These are phyloP conservation scores for Sambucus nigra DNA, from an alignment of 129 eudicot species.

Conservation along the genomic window DNA sequence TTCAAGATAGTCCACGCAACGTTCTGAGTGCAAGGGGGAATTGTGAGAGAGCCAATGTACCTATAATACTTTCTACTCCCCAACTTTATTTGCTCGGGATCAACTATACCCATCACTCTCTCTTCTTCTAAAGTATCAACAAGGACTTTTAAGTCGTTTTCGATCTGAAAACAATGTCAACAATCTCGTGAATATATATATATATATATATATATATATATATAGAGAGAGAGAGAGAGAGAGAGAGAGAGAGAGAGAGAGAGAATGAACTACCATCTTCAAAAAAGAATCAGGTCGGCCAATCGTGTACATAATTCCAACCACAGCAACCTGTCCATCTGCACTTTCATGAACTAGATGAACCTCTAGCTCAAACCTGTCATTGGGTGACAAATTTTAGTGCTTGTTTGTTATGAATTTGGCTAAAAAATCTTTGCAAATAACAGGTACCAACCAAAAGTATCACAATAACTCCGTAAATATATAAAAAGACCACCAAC, in stretches of 20 bases:
- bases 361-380: neutral
- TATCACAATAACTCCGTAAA: too few species aligned
- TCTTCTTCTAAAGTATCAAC: constrained; percentile 7
- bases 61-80: constrained; percentile 31
- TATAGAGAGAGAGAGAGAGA: too few species aligned
- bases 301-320: neutral
- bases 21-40: constrained; percentile 35
- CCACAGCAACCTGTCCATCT: neutral
- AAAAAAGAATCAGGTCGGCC: neutral
- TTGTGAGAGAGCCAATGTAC: constrained; percentile 40
- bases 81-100: constrained; percentile 19
- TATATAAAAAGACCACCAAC: too few species aligned
- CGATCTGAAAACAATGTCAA: constrained; percentile 17
- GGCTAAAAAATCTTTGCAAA: too few species aligned
- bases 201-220: too few species aligned
- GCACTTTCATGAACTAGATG: neutral
- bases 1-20: constrained; percentile 26
- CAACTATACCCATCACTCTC: constrained; percentile 15
- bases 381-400: neutral
- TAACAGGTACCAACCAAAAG: too few species aligned
- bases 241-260: too few species aligned
- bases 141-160: constrained; percentile 11
- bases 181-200: too few species aligned
- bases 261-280: neutral
- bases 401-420: neutral